phyloP scores from a whole-genome alignment of 1,139 yeast genomes.

The Candida neerlandica region DNA sequence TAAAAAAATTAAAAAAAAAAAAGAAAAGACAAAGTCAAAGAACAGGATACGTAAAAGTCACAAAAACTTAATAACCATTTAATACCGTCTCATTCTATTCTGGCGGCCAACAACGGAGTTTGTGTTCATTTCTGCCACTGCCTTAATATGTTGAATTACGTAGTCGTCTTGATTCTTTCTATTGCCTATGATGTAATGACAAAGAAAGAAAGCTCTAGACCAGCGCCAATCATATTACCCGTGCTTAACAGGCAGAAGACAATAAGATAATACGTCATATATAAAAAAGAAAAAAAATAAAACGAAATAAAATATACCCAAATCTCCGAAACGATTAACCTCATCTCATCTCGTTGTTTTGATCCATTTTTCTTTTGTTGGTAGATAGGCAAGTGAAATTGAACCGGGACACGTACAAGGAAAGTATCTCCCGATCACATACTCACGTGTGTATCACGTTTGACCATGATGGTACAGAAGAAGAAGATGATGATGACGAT shows the following conservation, averaged over 20 bases:
- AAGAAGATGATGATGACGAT: no score
- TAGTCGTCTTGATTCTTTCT: background rate
- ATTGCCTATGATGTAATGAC: background rate
- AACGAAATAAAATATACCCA: background rate
- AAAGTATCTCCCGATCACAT: background rate
- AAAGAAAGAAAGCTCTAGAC: background rate
- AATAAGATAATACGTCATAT: background rate
- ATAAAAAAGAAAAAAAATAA: background rate
- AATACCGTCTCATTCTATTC: no score
- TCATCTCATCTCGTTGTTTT: slow-evolving; percentile 1
- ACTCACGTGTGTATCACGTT: background rate
- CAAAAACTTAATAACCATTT: no score
- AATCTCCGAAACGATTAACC: background rate
- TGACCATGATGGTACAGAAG: background rate
- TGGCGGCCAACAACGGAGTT: background rate
- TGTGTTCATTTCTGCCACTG: background rate
- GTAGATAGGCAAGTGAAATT: background rate
- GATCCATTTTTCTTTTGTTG: background rate
- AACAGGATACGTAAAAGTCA: no score
- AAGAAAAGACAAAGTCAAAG: no score
- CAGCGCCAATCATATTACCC: background rate
- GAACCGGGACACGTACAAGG: background rate
- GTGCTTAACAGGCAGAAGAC: background rate
- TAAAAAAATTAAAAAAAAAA: no score
- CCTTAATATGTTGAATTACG: background rate